These are phyloP conservation scores for Microstroma glucosiphilum DNA, from an alignment of 1,284 basidiomycete genomes.

Conservation along the genomic window DNA sequence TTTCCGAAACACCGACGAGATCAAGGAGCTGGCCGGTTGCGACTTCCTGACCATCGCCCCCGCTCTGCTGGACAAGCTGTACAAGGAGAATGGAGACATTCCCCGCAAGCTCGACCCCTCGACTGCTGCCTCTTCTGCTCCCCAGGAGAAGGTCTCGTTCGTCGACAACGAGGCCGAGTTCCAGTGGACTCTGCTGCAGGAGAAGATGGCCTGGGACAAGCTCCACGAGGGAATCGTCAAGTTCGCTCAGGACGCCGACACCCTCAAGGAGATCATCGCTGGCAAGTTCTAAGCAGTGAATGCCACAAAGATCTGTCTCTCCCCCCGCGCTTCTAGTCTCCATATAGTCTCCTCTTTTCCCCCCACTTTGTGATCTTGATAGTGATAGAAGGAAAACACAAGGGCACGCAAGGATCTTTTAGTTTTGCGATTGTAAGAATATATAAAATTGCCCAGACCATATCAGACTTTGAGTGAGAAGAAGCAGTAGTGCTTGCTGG, in stretches of 20 bases:
- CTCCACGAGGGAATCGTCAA: conserved; percentile 78
- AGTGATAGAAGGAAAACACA: too few relatives aligned
- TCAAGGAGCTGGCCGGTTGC: conserved; percentile 87
- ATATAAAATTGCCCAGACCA: too few relatives aligned
- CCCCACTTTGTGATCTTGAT: too few relatives aligned
- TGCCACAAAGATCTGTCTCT: too few relatives aligned
- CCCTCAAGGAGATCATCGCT: conserved; percentile 76
- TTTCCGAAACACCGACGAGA: conserved; percentile 82
- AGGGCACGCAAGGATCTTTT: too few relatives aligned
- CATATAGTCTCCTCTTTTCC: too few relatives aligned
- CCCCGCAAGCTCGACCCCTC: conserved; percentile 75
- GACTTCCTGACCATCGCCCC: conserved; percentile 93
- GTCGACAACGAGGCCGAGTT: conserved; percentile 92
- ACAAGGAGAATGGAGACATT: conserved; percentile 69
- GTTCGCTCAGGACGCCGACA: conserved; percentile 88
- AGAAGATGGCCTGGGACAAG: conserved; percentile 51
- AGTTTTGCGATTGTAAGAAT: too few relatives aligned
- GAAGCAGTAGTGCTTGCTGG: too few relatives aligned
- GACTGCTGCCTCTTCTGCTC: conserved; percentile 61
- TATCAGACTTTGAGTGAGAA: too few relatives aligned
- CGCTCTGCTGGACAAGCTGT: conserved; percentile 81
- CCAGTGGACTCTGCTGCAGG: conserved; percentile 76
- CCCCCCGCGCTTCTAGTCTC: too few relatives aligned
- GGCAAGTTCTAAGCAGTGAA: conserved; percentile 60
- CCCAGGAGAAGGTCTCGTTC: conserved; percentile 73